phyloP scores from a whole-genome alignment of 2,329 filamentous ascomycete species.

The Chaetothyriales sp. region DNA sequence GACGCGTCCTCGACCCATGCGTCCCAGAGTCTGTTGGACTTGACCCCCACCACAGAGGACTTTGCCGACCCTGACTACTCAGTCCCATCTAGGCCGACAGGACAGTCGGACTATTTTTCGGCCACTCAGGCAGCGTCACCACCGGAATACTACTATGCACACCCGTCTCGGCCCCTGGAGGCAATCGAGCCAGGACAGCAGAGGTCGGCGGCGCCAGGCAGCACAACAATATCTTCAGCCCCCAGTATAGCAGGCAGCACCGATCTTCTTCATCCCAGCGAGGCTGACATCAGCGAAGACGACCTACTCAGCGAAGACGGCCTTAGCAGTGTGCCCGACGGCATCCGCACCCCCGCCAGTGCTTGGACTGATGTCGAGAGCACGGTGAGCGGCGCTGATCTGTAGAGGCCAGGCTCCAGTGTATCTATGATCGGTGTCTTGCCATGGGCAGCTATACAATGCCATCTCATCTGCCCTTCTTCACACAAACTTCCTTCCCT shows the following conservation, averaged over 20 bases:
- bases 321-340: slow-evolving; percentile 7
- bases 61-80: slow-evolving; percentile 20
- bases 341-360: slow-evolving; percentile 20
- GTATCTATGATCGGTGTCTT: no score
- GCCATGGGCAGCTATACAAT: no score
- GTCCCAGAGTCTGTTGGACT: slow-evolving; percentile 29
- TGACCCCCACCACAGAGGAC: slow-evolving; percentile 32
- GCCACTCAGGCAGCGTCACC: slow-evolving; percentile 11
- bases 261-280: slow-evolving; percentile 11
- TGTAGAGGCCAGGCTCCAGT: neutral
- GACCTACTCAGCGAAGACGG: slow-evolving; percentile 20
- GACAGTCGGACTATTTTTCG: slow-evolving; percentile 18
- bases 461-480: no score
- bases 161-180: slow-evolving; percentile 1
- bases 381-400: slow-evolving; percentile 19
- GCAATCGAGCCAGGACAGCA: slow-evolving; percentile 1
- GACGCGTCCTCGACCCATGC: slow-evolving; percentile 23
- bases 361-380: slow-evolving; percentile 22
- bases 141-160: slow-evolving; percentile 24
- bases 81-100: slow-evolving; percentile 8
- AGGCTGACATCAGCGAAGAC: slow-evolving; percentile 17
- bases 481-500: no score
- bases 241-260: slow-evolving; percentile 13
- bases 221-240: slow-evolving; percentile 5
- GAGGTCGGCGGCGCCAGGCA: neutral